A percentile compares a stretch with the other conserved stretches of the same genome.
phyloP scores from a whole-genome alignment of 768 basidiomycete species.

The Strobilomyces echinocephalus region DNA sequence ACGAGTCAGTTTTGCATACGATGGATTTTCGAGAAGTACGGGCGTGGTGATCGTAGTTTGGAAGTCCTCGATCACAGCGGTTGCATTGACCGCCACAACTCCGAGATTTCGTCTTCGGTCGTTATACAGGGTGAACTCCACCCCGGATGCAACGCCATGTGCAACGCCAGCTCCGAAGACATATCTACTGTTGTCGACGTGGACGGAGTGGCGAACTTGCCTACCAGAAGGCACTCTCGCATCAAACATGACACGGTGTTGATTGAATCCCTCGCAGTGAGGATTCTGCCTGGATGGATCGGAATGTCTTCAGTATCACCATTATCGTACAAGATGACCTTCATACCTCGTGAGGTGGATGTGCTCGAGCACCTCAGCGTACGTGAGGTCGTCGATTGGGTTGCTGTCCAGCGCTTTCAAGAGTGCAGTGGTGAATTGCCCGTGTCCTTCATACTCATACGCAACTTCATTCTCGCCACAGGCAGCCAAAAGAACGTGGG shows the following conservation, averaged over 20 bases:
- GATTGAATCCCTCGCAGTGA: slow-evolving; percentile 26
- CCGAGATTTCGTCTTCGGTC: not conserved
- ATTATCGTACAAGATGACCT: not conserved
- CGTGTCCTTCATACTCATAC: slow-evolving; percentile 17
- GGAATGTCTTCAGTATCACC: not conserved
- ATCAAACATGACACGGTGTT: slow-evolving; percentile 16
- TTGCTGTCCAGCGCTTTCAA: slow-evolving; percentile 8
- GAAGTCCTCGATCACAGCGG: slow-evolving; percentile 11
- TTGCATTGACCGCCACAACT: slow-evolving; percentile 3
- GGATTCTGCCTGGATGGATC: slow-evolving; percentile 23
- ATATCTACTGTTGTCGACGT: not conserved
- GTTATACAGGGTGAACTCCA: slow-evolving; percentile 22
- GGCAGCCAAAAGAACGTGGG: slow-evolving; percentile 41
- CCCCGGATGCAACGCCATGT: slow-evolving; percentile 21
- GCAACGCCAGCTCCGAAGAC: slow-evolving; percentile 24
- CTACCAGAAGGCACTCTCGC: slow-evolving; percentile 11
- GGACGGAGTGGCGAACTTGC: slow-evolving; percentile 6
- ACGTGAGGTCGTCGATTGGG: slow-evolving; percentile 20
- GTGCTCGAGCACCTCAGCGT: slow-evolving; percentile 19
- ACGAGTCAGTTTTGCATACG: slow-evolving; percentile 1
- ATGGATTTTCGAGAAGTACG: not conserved
- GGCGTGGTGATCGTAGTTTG: slow-evolving; percentile 3
- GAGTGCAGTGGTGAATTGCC: slow-evolving; percentile 25
- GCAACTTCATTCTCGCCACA: slow-evolving; percentile 37
- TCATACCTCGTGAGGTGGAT: slow-evolving; percentile 13